These are phyloP conservation scores for Zygoascus flipseniorum DNA, from an alignment of 805 yeast species.

Conservation along the genomic window DNA sequence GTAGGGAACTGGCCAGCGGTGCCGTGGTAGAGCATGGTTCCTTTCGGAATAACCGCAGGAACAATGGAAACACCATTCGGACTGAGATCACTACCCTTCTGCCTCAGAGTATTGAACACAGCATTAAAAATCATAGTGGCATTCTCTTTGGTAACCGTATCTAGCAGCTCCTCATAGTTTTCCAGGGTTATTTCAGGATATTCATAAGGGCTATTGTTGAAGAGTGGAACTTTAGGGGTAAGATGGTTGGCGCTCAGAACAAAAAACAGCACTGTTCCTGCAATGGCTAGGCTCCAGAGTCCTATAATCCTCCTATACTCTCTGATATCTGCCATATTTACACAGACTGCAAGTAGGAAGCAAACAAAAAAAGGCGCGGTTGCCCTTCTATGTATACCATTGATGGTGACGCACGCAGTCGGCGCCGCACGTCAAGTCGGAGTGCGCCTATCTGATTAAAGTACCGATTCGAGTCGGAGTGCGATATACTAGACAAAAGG, in stretches of 20 bases:
- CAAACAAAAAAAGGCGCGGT: too few species aligned
- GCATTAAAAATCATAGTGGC: conserved; percentile 35
- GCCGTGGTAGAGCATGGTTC: conserved; percentile 50
- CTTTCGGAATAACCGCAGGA: conserved; percentile 18
- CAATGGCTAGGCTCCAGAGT: not conserved
- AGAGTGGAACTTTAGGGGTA: not conserved
- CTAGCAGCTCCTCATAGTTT: not conserved
- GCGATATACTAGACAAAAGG: too few species aligned
- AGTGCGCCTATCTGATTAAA: too few species aligned
- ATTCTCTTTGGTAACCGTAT: conserved; percentile 2
- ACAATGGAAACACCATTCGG: conserved; percentile 4
- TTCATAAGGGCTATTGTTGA: not conserved
- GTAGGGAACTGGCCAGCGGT: conserved; percentile 37
- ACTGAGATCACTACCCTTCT: conserved; percentile 1
- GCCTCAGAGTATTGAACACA: conserved; percentile 34
- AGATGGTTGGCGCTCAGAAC: not conserved
- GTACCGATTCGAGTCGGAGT: too few species aligned
- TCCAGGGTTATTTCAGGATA: not conserved
- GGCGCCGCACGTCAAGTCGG: too few species aligned
- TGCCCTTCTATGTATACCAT: too few species aligned
- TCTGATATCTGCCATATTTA: not conserved
- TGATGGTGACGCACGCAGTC: too few species aligned
- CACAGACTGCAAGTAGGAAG: too few species aligned
- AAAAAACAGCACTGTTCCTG: not conserved
- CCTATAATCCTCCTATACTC: not conserved